Base-by-base conservation (phyloP, 306 rosid genomes). In the Mimosa bimucronata region DNA sequence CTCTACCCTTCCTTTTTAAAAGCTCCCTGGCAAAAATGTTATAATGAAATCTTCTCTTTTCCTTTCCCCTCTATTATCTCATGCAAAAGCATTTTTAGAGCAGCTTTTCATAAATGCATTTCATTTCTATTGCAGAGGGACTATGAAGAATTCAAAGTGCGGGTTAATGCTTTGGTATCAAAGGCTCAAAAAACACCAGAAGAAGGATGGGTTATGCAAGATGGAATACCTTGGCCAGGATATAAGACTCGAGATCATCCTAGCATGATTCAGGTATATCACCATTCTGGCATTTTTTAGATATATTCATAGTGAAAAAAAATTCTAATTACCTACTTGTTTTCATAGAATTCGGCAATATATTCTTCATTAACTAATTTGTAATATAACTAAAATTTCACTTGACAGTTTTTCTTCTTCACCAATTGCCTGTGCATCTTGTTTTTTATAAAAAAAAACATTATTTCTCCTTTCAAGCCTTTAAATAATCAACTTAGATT, bases 211-310 rank as follows among this genome's bases (percentile, higher is more conserved):
- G 85, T 88, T 10, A 95, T 95, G 99, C 90, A 86, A 90, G 99
- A 95, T 69, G 99, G 99, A 83, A 93, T 97, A 75, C 71, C 98
- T 82, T 95, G 99, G 99, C 99, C 99, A 0, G 99, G 99, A 84
- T 92, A 95, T 76, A 93, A 95, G 60, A 41, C 97, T 2, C 96
- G 96, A 3, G 99, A 95, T 83, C 99, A 95, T 83, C 99, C 99
- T 16, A 98, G 99, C 82, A 95, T 95, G 99, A 93, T 95, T 88
- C 99, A 95, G 96, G 99, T 95, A n/a, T n/a, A 50, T 77, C 26
- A n/a, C 70, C 57, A 15, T 42, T 70, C 46, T 40, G 66, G 41
- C 21, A 6, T 29, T 64, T 64, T 64, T 16, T 19, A 2, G 60
- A 53, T 23, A 53, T 9, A 53, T 53, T 53, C 60, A 53, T 19